These are phyloP conservation scores for Aspergillus sp. DNA, from an alignment of 2,329 filamentous ascomycete genomes.

Conservation along the genomic window DNA sequence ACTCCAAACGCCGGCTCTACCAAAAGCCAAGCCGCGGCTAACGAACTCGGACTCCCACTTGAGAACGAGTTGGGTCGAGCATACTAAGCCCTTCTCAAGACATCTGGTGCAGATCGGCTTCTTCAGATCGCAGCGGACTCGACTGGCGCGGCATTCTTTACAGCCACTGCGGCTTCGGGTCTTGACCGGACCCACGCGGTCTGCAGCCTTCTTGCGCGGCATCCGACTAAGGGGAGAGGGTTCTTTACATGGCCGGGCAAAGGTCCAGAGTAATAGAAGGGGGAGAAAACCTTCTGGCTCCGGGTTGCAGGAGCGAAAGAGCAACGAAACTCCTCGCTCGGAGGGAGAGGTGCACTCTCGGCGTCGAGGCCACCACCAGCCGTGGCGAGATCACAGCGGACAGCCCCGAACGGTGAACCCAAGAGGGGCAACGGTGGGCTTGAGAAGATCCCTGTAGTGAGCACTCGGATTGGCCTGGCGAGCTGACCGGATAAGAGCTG, in stretches of 20 bases:
- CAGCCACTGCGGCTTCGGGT: slow-evolving; percentile 46
- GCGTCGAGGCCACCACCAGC: neutral
- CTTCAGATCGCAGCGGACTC: slow-evolving; percentile 45
- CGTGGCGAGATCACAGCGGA: neutral
- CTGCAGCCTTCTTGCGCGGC: slow-evolving; percentile 41
- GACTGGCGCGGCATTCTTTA: slow-evolving; percentile 43
- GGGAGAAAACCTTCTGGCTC: neutral
- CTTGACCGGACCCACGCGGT: slow-evolving; percentile 39
- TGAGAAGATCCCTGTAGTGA: neutral
- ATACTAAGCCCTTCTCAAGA: slow-evolving; percentile 36
- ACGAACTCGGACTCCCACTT: slow-evolving; percentile 46
- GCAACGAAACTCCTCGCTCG: neutral
- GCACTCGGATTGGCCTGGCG: neutral
- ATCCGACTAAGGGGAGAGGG: slow-evolving; percentile 24
- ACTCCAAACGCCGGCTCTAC: slow-evolving; percentile 46
- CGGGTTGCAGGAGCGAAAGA: neutral
- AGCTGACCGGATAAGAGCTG: neutral
- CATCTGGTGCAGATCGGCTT: slow-evolving; percentile 44
- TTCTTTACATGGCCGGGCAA: slow-evolving; percentile 30
- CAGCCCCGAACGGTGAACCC: neutral
- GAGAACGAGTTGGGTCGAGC: slow-evolving; percentile 39
- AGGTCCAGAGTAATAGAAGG: neutral
- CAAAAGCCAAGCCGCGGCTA: slow-evolving; percentile 46
- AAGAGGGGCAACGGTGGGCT: neutral
- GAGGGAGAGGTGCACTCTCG: neutral